A percentile compares a stretch with the other conserved stretches of the same genome.
phyloP scores from a whole-genome alignment of 1,139 yeast species.

The Yamadazyma dendronema region DNA sequence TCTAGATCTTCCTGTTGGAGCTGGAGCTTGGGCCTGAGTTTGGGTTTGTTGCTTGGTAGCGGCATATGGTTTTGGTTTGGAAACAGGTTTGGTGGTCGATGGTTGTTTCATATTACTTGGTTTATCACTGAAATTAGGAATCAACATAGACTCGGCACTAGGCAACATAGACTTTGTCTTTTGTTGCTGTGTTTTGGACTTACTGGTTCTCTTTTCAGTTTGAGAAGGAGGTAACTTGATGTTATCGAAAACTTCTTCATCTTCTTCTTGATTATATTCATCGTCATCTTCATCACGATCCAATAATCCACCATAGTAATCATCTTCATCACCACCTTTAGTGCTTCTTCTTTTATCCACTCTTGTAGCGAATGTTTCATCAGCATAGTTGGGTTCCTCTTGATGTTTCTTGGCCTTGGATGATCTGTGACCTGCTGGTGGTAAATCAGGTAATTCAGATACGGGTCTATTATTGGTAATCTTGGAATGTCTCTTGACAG shows the following conservation, averaged over 20 bases:
- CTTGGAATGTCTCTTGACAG: slow-evolving; percentile 21
- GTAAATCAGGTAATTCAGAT: slow-evolving; percentile 35
- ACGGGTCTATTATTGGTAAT: slow-evolving; percentile 25
- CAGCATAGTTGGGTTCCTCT: slow-evolving; percentile 41
- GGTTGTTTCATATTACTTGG: slow-evolving; percentile 1
- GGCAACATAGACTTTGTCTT: slow-evolving; percentile 32
- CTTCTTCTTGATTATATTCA: slow-evolving; percentile 20
- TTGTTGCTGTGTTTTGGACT: slow-evolving; percentile 5
- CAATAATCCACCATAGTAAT: slow-evolving; percentile 19
- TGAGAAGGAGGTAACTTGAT: slow-evolving; percentile 42
- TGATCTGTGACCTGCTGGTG: slow-evolving; percentile 13
- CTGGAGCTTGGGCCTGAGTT: slow-evolving; percentile 10
- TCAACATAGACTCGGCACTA: slow-evolving; percentile 38
- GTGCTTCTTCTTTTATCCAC: slow-evolving; percentile 23
- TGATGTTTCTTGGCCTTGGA: slow-evolving; percentile 9
- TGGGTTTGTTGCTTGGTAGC: slow-evolving; percentile 14
- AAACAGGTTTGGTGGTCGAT: slow-evolving; percentile 4
- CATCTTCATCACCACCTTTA: slow-evolving; percentile 16
- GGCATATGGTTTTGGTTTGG: slow-evolving; percentile 24
- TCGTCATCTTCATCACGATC: slow-evolving; percentile 18
- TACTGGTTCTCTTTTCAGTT: slow-evolving; percentile 4
- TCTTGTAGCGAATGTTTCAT: slow-evolving; percentile 40
- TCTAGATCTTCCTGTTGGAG: slow-evolving; percentile 7
- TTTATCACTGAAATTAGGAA: slow-evolving; percentile 24
- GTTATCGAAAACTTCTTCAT: slow-evolving; percentile 35